Evolutionary conservation across 495 filamentous ascomycete genomes (phyloP).

Genomic region (Aspergillus sclerotioniger): DNA sequence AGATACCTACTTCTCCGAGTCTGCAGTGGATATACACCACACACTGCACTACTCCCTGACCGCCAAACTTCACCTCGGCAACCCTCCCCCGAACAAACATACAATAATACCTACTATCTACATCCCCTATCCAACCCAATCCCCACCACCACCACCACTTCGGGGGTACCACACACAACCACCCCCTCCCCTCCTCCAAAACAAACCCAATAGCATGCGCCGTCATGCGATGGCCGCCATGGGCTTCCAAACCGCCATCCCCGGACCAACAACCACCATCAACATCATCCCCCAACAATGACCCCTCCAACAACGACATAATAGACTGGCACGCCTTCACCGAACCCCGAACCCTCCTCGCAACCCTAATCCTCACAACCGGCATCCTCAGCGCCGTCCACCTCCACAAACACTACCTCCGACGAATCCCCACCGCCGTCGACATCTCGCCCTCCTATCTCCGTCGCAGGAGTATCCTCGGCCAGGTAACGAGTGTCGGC

Average conservation of each 20-base stretch:
- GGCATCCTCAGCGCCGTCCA: slow-evolving; percentile 57
- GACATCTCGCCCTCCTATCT: slow-evolving; percentile 68
- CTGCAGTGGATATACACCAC: not conserved
- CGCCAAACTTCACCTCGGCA: slow-evolving; percentile 18
- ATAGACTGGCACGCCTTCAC: slow-evolving; percentile 66
- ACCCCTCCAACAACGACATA: slow-evolving; percentile 16
- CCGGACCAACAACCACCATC: slow-evolving; percentile 31
- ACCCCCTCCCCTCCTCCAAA: not conserved
- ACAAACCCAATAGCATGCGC: slow-evolving; percentile 28
- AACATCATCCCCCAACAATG: slow-evolving; percentile 16
- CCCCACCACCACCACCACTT: not conserved
- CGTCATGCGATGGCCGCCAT: slow-evolving; percentile 56
- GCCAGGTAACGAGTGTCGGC: slow-evolving; percentile 87
- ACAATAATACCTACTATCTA: slow-evolving; percentile 19
- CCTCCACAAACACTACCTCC: slow-evolving; percentile 62
- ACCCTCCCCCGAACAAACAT: slow-evolving; percentile 13
- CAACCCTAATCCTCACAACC: slow-evolving; percentile 67
- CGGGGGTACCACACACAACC: not conserved
- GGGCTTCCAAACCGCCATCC: slow-evolving; percentile 35
- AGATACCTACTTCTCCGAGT: not conserved
- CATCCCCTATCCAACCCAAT: not conserved
- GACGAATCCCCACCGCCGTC: slow-evolving; percentile 71
- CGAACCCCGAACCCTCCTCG: slow-evolving; percentile 62
- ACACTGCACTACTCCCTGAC: too few relatives aligned
- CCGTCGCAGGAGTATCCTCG: slow-evolving; percentile 71